Conservation (phyloP, 495 filamentous ascomycete species). For the Aspergillus avenaceus region DNA sequence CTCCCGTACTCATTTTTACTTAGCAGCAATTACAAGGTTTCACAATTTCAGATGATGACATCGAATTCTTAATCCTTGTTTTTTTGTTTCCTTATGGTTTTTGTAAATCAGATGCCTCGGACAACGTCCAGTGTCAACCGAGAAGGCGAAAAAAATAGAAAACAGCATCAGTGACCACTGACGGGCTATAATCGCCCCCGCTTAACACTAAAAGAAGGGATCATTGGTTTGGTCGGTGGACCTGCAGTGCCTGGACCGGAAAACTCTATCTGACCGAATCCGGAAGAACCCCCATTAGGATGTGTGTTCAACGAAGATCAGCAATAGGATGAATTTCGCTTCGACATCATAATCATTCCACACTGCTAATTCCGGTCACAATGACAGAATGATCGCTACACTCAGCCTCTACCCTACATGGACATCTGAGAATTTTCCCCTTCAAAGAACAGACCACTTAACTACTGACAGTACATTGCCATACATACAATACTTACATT, state of each 20-base stretch:
- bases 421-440: background rate
- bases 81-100: no score
- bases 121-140: background rate
- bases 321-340: background rate
- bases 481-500: background rate
- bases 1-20: background rate
- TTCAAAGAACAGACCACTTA: background rate
- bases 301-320: constrained; percentile 4
- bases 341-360: background rate
- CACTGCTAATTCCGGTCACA: no score
- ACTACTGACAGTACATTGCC: background rate
- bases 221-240: constrained; percentile 1
- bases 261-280: constrained; percentile 26
- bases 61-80: background rate
- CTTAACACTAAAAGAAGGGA: constrained; percentile 5
- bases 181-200: background rate
- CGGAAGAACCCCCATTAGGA: constrained; percentile 16
- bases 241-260: constrained; percentile 13
- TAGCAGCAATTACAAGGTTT: background rate
- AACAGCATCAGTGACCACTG: background rate
- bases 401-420: background rate
- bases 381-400: no score
- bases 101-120: no score
- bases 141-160: background rate
- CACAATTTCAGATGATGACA: no score